These are phyloP conservation scores for Selenicereus undatus DNA, from an alignment of 148 eudicot genomes.

Conservation along the genomic window DNA sequence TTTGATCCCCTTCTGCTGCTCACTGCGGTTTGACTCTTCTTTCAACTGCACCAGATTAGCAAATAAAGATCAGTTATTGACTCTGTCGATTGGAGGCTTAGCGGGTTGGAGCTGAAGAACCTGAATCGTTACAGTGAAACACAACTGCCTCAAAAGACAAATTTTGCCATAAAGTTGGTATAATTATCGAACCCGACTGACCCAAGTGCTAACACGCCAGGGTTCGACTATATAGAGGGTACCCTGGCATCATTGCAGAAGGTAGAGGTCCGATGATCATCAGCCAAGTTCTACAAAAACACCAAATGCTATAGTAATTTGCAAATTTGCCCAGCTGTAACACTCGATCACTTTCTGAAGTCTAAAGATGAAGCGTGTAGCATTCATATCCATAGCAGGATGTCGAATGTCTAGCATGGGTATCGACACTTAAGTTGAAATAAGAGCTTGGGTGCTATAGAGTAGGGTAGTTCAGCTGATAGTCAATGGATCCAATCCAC, in stretches of 20 bases:
- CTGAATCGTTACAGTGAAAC: not conserved
- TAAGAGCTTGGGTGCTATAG: no score
- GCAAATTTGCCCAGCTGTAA: no score
- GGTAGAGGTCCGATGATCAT: no score
- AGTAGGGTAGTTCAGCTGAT: not conserved
- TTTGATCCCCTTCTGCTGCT: slow-evolving; percentile 39
- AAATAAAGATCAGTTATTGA: slow-evolving; percentile 2
- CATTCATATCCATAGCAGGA: not conserved
- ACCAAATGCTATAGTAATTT: no score
- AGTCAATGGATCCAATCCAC: not conserved
- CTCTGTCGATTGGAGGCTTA: not conserved
- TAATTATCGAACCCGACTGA: no score
- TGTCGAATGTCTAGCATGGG: not conserved
- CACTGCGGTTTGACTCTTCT: slow-evolving; percentile 41
- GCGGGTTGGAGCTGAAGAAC: not conserved
- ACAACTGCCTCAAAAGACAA: not conserved
- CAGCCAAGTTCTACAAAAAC: no score
- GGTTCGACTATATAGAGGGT: not conserved
- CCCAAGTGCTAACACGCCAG: not conserved
- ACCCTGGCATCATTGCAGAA: no score
- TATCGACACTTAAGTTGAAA: not conserved
- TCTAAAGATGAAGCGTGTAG: not conserved
- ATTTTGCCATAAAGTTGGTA: no score
- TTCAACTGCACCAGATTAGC: slow-evolving; percentile 49
- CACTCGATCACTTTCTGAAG: not conserved